phyloP scores from a whole-genome alignment of 768 basidiomycete species.

The Leccinum broughii region DNA sequence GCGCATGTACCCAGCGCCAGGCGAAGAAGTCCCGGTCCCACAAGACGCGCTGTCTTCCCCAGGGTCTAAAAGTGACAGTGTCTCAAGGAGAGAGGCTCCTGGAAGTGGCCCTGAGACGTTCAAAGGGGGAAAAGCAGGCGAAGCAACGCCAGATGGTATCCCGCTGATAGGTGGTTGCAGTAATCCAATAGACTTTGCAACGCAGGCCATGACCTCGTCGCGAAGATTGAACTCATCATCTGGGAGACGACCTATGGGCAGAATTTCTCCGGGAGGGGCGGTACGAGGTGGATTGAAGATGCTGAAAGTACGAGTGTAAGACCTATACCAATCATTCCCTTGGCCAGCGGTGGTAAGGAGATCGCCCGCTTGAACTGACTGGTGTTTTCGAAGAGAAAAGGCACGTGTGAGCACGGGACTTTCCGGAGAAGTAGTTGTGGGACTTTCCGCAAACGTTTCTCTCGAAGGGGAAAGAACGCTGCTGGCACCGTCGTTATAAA shows the following conservation, averaged over 20 bases:
- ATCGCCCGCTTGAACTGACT: conserved; percentile 72
- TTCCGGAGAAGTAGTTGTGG: background rate
- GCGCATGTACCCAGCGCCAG: conserved; percentile 57
- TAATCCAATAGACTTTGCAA: conserved; percentile 95
- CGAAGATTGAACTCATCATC: conserved; percentile 89
- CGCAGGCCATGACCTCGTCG: conserved; percentile 96
- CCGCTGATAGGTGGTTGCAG: conserved; percentile 81
- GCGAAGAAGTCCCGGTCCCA: conserved; percentile 58
- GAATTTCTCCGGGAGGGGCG: conserved; percentile 28
- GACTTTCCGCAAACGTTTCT: conserved; percentile 29
- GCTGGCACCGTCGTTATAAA: conserved; percentile 18
- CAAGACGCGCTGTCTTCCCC: conserved; percentile 70
- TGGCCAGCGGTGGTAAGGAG: conserved; percentile 60
- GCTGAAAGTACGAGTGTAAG: conserved; percentile 48
- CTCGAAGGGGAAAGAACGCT: conserved; percentile 17
- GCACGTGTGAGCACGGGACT: conserved; percentile 18
- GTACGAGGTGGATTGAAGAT: conserved; percentile 52
- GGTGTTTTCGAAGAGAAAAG: conserved; percentile 37
- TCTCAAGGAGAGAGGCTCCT: conserved; percentile 66
- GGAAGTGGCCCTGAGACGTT: conserved; percentile 37
- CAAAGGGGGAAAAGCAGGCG: conserved; percentile 58
- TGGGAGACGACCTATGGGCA: conserved; percentile 29
- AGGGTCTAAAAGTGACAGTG: conserved; percentile 68
- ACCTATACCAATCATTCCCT: conserved; percentile 46
- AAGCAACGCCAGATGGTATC: conserved; percentile 62